Percentiles rank a stretch among this genome's conserved stretches.
Conservation (phyloP, 305 asterid genomes). For the Fraxinus ornus region DNA sequence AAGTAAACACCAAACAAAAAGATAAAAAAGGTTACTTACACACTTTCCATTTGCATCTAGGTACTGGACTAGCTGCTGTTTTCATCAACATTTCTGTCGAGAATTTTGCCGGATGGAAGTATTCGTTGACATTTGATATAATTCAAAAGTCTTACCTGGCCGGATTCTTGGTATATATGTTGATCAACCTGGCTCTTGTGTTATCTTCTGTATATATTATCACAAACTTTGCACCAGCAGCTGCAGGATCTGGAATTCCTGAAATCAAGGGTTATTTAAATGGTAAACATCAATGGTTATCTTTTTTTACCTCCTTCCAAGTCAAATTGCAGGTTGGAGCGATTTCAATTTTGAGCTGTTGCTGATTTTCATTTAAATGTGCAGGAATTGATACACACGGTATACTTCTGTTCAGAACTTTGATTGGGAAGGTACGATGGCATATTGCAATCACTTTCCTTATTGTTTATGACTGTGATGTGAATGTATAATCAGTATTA, state of each 20-base stretch:
- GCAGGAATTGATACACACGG: slow-evolving; percentile 97
- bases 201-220: slow-evolving; percentile 83
- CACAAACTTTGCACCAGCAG: slow-evolving; percentile 92
- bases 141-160: slow-evolving; percentile 90
- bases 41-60: slow-evolving; percentile 40
- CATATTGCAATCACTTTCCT: slow-evolving; percentile 15
- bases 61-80: slow-evolving; percentile 96
- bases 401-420: slow-evolving; percentile 88
- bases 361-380: slow-evolving; percentile 23
- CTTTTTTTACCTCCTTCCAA: background rate
- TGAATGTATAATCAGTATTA: slow-evolving; percentile 6
- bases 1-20: background rate
- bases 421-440: slow-evolving; percentile 81
- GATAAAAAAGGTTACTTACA: background rate
- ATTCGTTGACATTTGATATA: slow-evolving; percentile 81
- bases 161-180: slow-evolving; percentile 74
- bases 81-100: slow-evolving; percentile 92
- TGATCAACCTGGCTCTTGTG: slow-evolving; percentile 86
- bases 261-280: slow-evolving; percentile 97
- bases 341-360: slow-evolving; percentile 18
- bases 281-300: slow-evolving; percentile 42
- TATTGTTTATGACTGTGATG: slow-evolving; percentile 4
- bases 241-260: slow-evolving; percentile 98
- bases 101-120: slow-evolving; percentile 99
- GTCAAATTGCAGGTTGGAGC: background rate